Conservation (phyloP, 2,329 filamentous ascomycete genomes). For the Aspergillus pseudonomiae region DNA sequence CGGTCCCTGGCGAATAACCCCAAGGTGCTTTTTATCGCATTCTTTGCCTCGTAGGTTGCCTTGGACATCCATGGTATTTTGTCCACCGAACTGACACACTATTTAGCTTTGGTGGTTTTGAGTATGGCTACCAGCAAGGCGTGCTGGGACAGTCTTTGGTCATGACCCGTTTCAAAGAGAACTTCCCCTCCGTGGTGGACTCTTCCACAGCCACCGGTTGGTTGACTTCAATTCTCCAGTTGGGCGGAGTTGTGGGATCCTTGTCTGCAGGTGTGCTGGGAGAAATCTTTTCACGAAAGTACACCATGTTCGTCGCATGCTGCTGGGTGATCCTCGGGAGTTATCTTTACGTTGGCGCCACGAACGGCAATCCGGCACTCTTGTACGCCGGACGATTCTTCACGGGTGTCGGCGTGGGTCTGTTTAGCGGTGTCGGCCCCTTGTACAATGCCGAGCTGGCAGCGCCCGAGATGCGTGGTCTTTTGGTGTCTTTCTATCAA, state of each 20-base stretch:
- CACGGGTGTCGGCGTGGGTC: conserved; percentile 34
- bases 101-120: conserved; percentile 47
- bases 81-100: background rate
- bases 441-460: conserved; percentile 57
- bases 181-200: conserved; percentile 49
- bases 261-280: conserved; percentile 51
- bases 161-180: conserved; percentile 53
- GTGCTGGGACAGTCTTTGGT: conserved; percentile 50
- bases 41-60: conserved; percentile 47
- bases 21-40: conserved; percentile 56
- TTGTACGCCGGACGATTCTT: conserved; percentile 35
- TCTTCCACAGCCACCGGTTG: conserved; percentile 43
- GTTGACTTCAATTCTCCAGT: conserved; percentile 56
- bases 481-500: conserved; percentile 39
- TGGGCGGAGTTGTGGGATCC: conserved; percentile 51
- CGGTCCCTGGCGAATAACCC: conserved; percentile 36
- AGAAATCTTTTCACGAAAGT: conserved; percentile 56
- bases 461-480: conserved; percentile 35
- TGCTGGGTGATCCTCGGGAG: conserved; percentile 53
- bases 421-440: conserved; percentile 44
- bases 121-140: conserved; percentile 54
- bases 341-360: conserved; percentile 34
- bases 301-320: conserved; percentile 54
- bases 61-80: no score
- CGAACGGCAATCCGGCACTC: conserved; percentile 25